Percentiles rank a stretch among this genome's conserved stretches.
Evolutionary conservation across 1,284 basidiomycete genomes (phyloP).

Genomic region (Leccinum variabile): DNA sequence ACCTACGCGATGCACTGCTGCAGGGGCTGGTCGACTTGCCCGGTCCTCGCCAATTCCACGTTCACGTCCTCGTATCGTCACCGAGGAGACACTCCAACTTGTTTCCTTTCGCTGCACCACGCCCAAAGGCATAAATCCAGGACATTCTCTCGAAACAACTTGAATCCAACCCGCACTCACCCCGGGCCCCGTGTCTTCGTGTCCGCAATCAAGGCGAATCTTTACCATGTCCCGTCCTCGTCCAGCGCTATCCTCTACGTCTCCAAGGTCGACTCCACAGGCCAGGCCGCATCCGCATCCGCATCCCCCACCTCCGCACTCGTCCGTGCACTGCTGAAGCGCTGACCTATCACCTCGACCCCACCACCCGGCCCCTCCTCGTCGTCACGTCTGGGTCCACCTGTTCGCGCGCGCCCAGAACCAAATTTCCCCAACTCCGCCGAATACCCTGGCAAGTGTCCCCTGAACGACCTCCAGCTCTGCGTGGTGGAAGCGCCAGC

Average conservation of each 20-base stretch:
- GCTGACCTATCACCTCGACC: too few species aligned
- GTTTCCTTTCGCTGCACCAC: conserved; percentile 73
- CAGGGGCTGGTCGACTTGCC: conserved; percentile 55
- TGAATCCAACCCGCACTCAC: conserved; percentile 38
- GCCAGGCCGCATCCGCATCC: conserved; percentile 56
- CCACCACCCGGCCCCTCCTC: too few species aligned
- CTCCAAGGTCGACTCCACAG: conserved; percentile 93
- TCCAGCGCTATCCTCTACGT: conserved; percentile 82
- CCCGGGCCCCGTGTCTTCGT: conserved; percentile 54
- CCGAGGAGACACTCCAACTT: conserved; percentile 69
- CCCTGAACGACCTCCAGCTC: too few species aligned
- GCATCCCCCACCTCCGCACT: conserved; percentile 65
- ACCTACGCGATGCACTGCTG: conserved; percentile 68
- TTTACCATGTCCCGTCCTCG: conserved; percentile 76
- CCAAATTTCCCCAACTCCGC: too few species aligned
- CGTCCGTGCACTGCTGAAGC: too few species aligned
- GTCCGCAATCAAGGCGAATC: conserved; percentile 77
- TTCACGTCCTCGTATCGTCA: conserved; percentile 74
- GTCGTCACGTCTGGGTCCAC: too few species aligned
- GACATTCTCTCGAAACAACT: conserved; percentile 69
- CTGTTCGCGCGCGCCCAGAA: too few species aligned
- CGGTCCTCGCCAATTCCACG: conserved; percentile 66
- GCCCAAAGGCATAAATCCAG: conserved; percentile 64
- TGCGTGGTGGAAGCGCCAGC: too few species aligned
- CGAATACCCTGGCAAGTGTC: too few species aligned